Conservation (phyloP, 1,139 yeast genomes). For the Yamadazyma songkhlaensis region DNA sequence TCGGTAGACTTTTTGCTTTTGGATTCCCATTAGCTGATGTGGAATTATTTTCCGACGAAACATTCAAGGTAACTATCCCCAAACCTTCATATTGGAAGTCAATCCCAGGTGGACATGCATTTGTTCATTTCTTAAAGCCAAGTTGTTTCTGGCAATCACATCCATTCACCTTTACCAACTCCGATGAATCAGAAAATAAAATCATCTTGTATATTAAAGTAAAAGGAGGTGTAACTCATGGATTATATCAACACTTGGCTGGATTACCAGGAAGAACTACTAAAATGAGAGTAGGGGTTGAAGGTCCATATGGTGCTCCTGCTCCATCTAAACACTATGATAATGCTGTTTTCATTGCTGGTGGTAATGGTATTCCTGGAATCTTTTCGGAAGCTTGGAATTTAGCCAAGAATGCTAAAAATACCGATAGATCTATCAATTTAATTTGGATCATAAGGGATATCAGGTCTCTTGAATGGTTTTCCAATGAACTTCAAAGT, state of each 20-base stretch:
- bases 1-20: constrained; percentile 43
- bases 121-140: constrained; percentile 51
- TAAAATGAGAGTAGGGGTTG: constrained; percentile 35
- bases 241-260: constrained; percentile 25
- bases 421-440: constrained; percentile 19
- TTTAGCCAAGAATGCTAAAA: constrained; percentile 15
- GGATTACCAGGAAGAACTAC: constrained; percentile 22
- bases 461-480: constrained; percentile 45
- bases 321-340: constrained; percentile 34
- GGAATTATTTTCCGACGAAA: constrained; percentile 43
- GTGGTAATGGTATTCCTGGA: constrained; percentile 52
- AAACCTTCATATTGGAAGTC: constrained; percentile 37
- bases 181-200: constrained; percentile 27
- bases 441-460: constrained; percentile 55
- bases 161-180: constrained; percentile 53
- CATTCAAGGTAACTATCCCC: constrained; percentile 40
- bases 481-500: constrained; percentile 43
- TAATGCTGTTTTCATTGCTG: constrained; percentile 38
- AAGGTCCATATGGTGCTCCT: constrained; percentile 47
- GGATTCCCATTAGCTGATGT: constrained; percentile 54
- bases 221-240: constrained; percentile 38
- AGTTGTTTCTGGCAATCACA: constrained; percentile 69
- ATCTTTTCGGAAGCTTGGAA: constrained; percentile 37
- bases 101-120: constrained; percentile 59
- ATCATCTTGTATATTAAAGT: constrained; percentile 35